Evolutionary conservation across 768 basidiomycete species (phyloP).

Genomic region (Neoboletus magnificus): DNA sequence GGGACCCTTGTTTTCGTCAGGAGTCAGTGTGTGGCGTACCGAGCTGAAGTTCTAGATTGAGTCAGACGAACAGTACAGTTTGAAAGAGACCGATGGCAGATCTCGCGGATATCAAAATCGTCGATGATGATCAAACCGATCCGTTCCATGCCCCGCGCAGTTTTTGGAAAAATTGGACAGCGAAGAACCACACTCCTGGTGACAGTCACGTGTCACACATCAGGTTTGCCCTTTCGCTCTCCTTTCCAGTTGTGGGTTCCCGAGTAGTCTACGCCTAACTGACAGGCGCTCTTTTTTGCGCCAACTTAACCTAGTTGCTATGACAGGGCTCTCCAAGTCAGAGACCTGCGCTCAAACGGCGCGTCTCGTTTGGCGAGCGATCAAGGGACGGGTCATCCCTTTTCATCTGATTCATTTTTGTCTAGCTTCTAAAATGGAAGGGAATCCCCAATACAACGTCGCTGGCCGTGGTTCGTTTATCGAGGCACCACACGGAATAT

Average conservation of each 20-base stretch:
- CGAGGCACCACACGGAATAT: conserved; percentile 15
- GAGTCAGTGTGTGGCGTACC: conserved; percentile 3
- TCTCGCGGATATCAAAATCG: conserved; percentile 15
- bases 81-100: conserved; percentile 8
- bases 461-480: conserved; percentile 13
- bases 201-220: conserved; percentile 19
- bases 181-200: conserved; percentile 12
- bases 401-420: conserved; percentile 30
- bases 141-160: neutral
- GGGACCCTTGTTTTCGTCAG: neutral
- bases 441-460: conserved; percentile 17
- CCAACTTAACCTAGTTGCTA: conserved; percentile 8
- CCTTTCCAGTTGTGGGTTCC: neutral
- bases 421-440: conserved; percentile 33
- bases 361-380: conserved; percentile 24
- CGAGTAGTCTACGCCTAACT: neutral
- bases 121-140: conserved; percentile 7
- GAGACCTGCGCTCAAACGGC: conserved; percentile 27
- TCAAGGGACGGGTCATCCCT: conserved; percentile 31
- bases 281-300: neutral
- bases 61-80: neutral
- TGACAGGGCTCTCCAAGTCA: conserved; percentile 1
- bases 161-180: conserved; percentile 10
- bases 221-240: neutral
- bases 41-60: neutral